Evolutionary conservation across 2,329 filamentous ascomycete species (phyloP), one percentile per base, ranked within the genome.

Genomic region (Leptographium lundbergii): DNA sequence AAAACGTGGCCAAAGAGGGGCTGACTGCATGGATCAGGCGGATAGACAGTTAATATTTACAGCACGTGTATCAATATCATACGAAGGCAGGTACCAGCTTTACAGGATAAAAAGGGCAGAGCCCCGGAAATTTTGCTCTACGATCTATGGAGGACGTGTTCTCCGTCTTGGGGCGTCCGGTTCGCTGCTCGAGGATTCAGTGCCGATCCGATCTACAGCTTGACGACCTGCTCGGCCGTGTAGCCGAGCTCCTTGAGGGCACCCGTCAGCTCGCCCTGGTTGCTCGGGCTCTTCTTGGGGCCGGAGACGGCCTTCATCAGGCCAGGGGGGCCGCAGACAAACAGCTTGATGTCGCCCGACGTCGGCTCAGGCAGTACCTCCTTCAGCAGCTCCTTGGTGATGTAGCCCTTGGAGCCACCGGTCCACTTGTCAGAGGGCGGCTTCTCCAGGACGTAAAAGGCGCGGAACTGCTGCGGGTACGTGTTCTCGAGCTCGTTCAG

Each of bases 291-390:
- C 72, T 87, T 86, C 88, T 99, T 97, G 68, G 75, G 75, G 39
- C 94, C 94, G 45, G 88, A 92, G 66, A 97, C 85, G 61, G 91
- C 88, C 74, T 96, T 95, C 84, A 96, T 96, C 80, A 97, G 72
- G 50, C 86, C 88, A 3, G 92, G 91, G 14, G 94, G 94, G 0
- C 92, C 92, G 73, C 92, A 97, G 45, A 99, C 89, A 69, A 99
- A 97, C 63, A 97, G 74, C 84, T 97, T 97, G 78, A 96, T 85
- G 76, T 96, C 94, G 65, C 88, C 88, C 67, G 82, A 81, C 81
- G 94, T 94, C 63, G 94, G 91, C 74, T 95, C 91, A 13, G 94
- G 94, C 17, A 97, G 81, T 11, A 96, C 91, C 56, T 88, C 92
- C 86, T 97, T 96, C 68, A 99, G 76, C 60, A 97, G 79, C 65